phyloP scores from a whole-genome alignment of 345 rosid species.

The Brassica cretica region DNA sequence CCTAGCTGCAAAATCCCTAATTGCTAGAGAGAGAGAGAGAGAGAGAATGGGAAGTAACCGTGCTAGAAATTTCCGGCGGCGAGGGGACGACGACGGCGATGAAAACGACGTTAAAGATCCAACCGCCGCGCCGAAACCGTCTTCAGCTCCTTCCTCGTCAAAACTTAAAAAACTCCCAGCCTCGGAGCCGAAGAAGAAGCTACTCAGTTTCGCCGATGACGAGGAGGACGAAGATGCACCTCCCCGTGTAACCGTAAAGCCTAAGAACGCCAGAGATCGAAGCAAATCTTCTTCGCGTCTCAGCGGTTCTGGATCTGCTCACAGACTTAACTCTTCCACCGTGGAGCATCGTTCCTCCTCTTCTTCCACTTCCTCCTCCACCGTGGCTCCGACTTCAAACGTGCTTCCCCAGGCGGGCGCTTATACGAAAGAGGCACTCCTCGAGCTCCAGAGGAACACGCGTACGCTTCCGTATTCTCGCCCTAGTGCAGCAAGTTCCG shows the following conservation, averaged over 20 bases:
- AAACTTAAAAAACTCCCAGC: constrained; percentile 60
- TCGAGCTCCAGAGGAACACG: constrained; percentile 84
- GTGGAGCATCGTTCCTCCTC: constrained; percentile 58
- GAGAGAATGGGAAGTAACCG: constrained; percentile 56
- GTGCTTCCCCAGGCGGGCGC: constrained; percentile 85
- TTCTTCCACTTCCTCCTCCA: constrained; percentile 33
- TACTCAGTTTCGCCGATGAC: constrained; percentile 91
- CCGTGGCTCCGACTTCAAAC: constrained; percentile 52
- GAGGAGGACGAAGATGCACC: constrained; percentile 51
- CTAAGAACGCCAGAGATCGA: constrained; percentile 38
- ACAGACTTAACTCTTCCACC: constrained; percentile 51
- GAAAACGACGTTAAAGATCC: constrained; percentile 21
- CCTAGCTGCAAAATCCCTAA: neutral
- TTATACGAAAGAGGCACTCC: constrained; percentile 85
- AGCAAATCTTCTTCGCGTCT: constrained; percentile 51
- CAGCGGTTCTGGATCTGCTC: constrained; percentile 49
- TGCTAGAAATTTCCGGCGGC: constrained; percentile 79
- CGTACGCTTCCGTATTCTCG: constrained; percentile 61
- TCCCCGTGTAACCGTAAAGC: constrained; percentile 25
- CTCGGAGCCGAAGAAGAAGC: constrained; percentile 46
- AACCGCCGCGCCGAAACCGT: constrained; percentile 28
- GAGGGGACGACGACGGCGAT: constrained; percentile 48
- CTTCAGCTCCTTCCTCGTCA: constrained; percentile 39
- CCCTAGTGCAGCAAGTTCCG: constrained; percentile 44
- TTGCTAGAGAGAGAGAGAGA: constrained; percentile 3